Evolutionary conservation across 805 yeast species (phyloP).

Genomic region (Lachancea mirantina): DNA sequence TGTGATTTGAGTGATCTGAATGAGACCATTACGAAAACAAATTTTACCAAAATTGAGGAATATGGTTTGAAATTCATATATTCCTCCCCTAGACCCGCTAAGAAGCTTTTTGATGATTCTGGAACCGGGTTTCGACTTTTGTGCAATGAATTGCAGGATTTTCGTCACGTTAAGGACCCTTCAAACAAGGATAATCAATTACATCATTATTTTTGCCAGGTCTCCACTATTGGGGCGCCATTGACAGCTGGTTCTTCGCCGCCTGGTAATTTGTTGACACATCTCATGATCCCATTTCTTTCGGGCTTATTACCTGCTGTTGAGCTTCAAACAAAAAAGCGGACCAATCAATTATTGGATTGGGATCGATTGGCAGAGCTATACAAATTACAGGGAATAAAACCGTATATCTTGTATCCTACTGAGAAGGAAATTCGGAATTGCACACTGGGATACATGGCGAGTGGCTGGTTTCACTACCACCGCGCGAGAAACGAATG

Average conservation of each 20-base stretch:
- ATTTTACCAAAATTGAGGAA: slow-evolving; percentile 38
- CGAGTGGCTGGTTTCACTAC: slow-evolving; percentile 29
- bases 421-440: slow-evolving; percentile 20
- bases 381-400: slow-evolving; percentile 8
- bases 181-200: slow-evolving; percentile 5
- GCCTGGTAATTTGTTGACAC: slow-evolving; percentile 19
- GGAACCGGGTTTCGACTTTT: slow-evolving; percentile 26
- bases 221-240: slow-evolving; percentile 29
- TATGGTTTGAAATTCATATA: slow-evolving; percentile 43
- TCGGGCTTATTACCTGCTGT: slow-evolving; percentile 7
- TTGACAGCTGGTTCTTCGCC: slow-evolving; percentile 9
- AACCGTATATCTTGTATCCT: slow-evolving; percentile 23
- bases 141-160: slow-evolving; percentile 13
- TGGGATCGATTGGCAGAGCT: slow-evolving; percentile 4
- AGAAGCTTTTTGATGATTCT: slow-evolving; percentile 10
- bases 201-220: slow-evolving; percentile 29
- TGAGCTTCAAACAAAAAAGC: neutral
- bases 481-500: slow-evolving; percentile 12
- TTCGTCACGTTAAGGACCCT: neutral
- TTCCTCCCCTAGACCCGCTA: slow-evolving; percentile 43
- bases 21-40: slow-evolving; percentile 28
- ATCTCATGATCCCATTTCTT: slow-evolving; percentile 21
- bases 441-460: slow-evolving; percentile 17
- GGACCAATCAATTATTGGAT: neutral
- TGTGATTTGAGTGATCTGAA: slow-evolving; percentile 14